These are phyloP conservation scores for Solanum chilense DNA, from an alignment of 257 asterid genomes.

Conservation along the genomic window DNA sequence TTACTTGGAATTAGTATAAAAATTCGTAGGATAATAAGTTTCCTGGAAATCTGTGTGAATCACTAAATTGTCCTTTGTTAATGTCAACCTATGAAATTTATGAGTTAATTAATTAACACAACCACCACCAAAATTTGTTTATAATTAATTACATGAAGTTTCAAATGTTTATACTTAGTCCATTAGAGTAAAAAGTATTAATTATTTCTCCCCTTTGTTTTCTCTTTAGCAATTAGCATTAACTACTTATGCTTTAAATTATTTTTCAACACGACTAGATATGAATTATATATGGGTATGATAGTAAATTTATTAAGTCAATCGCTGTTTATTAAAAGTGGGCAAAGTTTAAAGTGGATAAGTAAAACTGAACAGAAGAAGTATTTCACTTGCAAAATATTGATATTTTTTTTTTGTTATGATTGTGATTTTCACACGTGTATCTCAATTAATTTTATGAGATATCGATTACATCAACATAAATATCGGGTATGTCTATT, in stretches of 20 bases:
- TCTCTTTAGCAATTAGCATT: neutral
- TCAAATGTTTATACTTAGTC: neutral
- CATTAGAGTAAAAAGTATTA: neutral
- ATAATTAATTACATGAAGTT: neutral
- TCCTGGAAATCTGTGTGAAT: neutral
- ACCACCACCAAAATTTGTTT: neutral
- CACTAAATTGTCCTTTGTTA: neutral
- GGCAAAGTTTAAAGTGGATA: neutral
- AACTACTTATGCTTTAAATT: too few relatives aligned
- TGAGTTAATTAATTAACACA: neutral
- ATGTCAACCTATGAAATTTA: neutral
- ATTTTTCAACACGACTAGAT: too few relatives aligned
- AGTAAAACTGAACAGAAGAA: too few relatives aligned
- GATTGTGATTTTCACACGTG: too few relatives aligned
- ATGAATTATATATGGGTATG: neutral
- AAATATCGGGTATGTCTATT: rapidly evolving
- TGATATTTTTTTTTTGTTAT: too few relatives aligned
- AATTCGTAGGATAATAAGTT: too few relatives aligned
- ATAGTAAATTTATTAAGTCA: neutral
- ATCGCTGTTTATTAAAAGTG: neutral
- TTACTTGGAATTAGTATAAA: too few relatives aligned
- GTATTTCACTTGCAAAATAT: neutral
- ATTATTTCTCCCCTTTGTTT: neutral
- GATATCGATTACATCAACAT: neutral
- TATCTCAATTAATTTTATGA: neutral